Evolutionary conservation across 305 asterid species (phyloP).

Genomic region (Plantago lanceolata): DNA sequence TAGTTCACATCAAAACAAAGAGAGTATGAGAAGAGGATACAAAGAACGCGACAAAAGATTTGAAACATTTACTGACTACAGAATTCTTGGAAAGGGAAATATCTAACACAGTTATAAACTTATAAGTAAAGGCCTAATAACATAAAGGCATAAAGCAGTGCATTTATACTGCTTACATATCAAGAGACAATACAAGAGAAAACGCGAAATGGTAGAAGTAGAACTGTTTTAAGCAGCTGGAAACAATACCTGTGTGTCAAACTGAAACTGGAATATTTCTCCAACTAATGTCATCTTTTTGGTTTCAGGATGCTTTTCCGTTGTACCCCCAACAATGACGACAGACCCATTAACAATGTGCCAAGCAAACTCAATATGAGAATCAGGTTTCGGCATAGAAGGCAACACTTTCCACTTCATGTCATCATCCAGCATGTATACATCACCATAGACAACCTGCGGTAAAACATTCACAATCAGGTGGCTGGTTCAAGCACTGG

Average conservation of each 20-base stretch:
- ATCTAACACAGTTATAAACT: neutral
- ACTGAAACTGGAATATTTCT: conserved; percentile 71
- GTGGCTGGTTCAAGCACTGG: conserved; percentile 2
- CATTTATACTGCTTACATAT: conserved; percentile 5
- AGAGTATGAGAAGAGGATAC: neutral
- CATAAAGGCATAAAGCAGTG: neutral
- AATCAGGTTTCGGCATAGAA: conserved; percentile 94
- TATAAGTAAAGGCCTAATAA: neutral
- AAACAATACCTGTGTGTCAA: conserved; percentile 60
- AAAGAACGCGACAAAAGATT: neutral
- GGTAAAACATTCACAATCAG: conserved; percentile 25
- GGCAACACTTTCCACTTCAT: conserved; percentile 89
- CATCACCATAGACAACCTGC: conserved; percentile 87
- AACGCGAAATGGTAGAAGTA: too few species aligned
- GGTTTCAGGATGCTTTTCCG: conserved; percentile 89
- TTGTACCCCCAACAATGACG: conserved; percentile 89
- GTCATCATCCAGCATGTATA: conserved; percentile 84
- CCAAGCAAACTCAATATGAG: conserved; percentile 98
- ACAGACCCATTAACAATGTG: conserved; percentile 61
- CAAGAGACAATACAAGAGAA: conserved; percentile 10
- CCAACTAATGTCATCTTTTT: conserved; percentile 87
- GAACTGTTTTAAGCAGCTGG: conserved; percentile 2
- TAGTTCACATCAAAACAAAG: conserved; percentile 17
- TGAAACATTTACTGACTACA: neutral
- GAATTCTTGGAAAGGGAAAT: neutral